Base-by-base conservation (phyloP, 768 basidiomycete species). In the Serendipita vermifera region DNA sequence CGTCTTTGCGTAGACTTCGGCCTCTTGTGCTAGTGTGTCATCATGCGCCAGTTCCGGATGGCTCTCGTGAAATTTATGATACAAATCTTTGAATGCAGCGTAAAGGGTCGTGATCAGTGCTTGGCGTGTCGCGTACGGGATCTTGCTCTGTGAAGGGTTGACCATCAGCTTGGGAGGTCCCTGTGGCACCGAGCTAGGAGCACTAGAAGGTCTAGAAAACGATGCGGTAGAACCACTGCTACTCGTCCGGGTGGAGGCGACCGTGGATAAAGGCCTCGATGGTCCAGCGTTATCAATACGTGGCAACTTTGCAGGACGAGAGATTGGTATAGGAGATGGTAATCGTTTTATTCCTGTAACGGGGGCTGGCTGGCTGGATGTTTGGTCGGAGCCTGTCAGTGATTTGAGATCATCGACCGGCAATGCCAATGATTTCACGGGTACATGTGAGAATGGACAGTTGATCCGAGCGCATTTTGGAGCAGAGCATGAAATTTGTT, bases 11-110 rank as follows among this genome's bases (percentile, higher is more conserved):
- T 90, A 91, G 0, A 90, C 75, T 58, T 89, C 83, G 32, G 79
- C 77, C 64, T 94, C 91, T 63, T 94, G 89, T 48, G 71, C 77
- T 7, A 90, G 74, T 3, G 91, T 81, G 69, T 94, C 85, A 55
- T 88, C 81, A 0, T 81, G 70, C 0, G 88, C 85, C 17, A 92
- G 66, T 22, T 73, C 70, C 0, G 85, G 81, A 58, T 82, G 73
- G 13, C 68, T 57, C 2, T 77, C 67, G 2, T 77, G 67, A 41
- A 90, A 69, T 6, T 68, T 57, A 6, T 77, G 69, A 69, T 92
- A 92, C 2, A 92, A 70, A 22, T 80, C 71, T 29, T 71, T 60
- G 63, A 87, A 92, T 63, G 86, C 83, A 24, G 85, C 79, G 62
- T 82, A 83, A 9, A 92, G 70, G 0, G 71, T 75, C 66, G 83